These are phyloP conservation scores for Dendrobium nobile DNA, from an alignment of 106 monocot species.

Conservation along the genomic window DNA sequence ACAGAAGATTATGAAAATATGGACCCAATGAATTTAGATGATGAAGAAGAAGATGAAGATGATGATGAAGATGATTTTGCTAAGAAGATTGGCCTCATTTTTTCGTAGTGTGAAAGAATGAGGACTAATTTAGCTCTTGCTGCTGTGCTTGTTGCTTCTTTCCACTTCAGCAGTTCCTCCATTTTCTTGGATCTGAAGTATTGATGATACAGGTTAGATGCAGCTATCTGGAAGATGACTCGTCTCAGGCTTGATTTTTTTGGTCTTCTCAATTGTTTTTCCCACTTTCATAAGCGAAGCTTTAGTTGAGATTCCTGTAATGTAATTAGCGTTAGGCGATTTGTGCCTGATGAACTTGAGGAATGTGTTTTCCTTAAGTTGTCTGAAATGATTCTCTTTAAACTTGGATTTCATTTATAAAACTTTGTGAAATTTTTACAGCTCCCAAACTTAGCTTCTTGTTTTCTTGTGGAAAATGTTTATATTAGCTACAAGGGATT, in stretches of 20 bases:
- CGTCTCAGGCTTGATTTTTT: not conserved
- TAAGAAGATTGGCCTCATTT: conserved; percentile 43
- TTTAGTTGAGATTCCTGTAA: conserved; percentile 1
- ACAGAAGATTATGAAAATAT: conserved; percentile 23
- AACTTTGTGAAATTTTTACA: not conserved
- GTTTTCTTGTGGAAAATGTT: no score
- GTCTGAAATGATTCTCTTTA: conserved; percentile 1
- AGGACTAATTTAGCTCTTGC: not conserved
- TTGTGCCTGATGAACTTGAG: not conserved
- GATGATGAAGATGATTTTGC: conserved; percentile 85
- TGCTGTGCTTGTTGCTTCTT: not conserved
- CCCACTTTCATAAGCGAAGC: not conserved
- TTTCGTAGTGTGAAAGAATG: conserved; percentile 12
- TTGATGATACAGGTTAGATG: no score
- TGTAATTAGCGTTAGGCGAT: not conserved
- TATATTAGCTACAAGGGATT: no score
- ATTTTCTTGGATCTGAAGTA: not conserved
- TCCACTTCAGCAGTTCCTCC: not conserved
- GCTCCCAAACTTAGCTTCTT: not conserved
- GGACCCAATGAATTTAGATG: conserved; percentile 13
- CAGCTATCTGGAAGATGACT: no score
- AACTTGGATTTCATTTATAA: not conserved
- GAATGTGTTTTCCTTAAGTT: not conserved
- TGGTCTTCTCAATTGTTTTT: not conserved
- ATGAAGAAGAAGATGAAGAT: conserved; percentile 27